Evolutionary conservation across 1,139 yeast species (phyloP).

Genomic region (Yamadazyma spencermartinsiae): DNA sequence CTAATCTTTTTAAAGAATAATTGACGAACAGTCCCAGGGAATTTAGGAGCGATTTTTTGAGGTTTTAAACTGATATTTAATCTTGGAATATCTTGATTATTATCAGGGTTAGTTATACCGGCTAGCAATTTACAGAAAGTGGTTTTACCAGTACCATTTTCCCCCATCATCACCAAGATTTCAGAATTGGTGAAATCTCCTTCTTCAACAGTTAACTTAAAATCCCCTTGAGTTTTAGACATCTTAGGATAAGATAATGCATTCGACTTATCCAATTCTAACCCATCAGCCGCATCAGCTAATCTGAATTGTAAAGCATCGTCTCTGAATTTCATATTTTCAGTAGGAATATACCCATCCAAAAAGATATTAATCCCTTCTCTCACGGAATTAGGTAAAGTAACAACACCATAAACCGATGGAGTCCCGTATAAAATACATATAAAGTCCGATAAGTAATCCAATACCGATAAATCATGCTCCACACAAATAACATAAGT

Average conservation of each 20-base stretch:
- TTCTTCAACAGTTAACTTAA: conserved; percentile 72
- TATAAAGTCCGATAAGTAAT: conserved; percentile 91
- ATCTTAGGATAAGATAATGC: conserved; percentile 76
- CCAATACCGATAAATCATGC: conserved; percentile 96
- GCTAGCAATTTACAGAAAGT: conserved; percentile 94
- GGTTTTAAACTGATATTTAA: conserved; percentile 96
- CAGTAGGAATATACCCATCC: conserved; percentile 97
- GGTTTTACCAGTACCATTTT: conserved; percentile 98
- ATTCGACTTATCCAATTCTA: conserved; percentile 75
- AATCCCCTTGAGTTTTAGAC: conserved; percentile 94
- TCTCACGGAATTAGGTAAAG: conserved; percentile 92
- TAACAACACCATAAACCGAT: conserved; percentile 96
- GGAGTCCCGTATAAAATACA: conserved; percentile 98
- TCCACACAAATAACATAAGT: conserved; percentile 92
- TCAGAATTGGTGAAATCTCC: conserved; percentile 97
- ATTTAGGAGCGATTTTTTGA: conserved; percentile 97
- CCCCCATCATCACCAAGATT: conserved; percentile 99
- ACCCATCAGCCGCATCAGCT: conserved; percentile 85
- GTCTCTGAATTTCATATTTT: conserved; percentile 93
- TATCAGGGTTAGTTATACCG: conserved; percentile 87
- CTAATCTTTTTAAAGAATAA: conserved; percentile 94
- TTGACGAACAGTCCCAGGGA: conserved; percentile 98
- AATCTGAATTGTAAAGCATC: conserved; percentile 93
- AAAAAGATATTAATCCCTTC: conserved; percentile 98
- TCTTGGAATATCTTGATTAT: conserved; percentile 75